Percentiles rank a stretch among this genome's conserved stretches.
Conservation (phyloP, 2,329 filamentous ascomycete species). For the Fusarium pseudonygamai region DNA sequence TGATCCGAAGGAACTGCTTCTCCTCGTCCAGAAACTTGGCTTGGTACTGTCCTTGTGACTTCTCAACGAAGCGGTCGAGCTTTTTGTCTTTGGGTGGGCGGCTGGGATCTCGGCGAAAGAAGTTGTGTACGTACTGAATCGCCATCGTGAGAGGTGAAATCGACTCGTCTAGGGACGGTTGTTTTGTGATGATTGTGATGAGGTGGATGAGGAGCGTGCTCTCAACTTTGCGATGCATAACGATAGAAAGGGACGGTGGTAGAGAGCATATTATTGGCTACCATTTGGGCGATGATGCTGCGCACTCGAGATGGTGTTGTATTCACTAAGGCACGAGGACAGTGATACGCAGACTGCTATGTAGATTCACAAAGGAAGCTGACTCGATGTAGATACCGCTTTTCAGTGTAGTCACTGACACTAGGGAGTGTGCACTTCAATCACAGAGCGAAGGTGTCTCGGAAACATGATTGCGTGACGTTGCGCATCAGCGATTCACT, state of each 20-base stretch:
- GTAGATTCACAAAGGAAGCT: neutral
- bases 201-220: neutral
- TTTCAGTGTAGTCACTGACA: no score
- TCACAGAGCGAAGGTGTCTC: neutral
- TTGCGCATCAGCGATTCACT: neutral
- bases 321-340: no score
- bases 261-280: fast-evolving
- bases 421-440: no score
- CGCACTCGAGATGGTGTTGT: fast-evolving
- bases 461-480: no score
- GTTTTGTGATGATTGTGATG: fast-evolving
- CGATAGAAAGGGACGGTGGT: neutral
- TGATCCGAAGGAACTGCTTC: neutral
- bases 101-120: neutral
- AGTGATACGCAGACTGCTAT: fast-evolving
- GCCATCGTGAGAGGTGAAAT: neutral
- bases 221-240: no score
- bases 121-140: neutral
- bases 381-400: fast-evolving
- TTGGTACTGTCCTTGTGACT: neutral
- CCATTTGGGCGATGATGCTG: no score
- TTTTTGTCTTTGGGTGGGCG: neutral
- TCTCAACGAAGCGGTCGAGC: neutral
- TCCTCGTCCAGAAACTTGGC: neutral
- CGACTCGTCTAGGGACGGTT: fast-evolving